Base-by-base conservation (phyloP, 495 filamentous ascomycete species). In the Neurospora sp. region DNA sequence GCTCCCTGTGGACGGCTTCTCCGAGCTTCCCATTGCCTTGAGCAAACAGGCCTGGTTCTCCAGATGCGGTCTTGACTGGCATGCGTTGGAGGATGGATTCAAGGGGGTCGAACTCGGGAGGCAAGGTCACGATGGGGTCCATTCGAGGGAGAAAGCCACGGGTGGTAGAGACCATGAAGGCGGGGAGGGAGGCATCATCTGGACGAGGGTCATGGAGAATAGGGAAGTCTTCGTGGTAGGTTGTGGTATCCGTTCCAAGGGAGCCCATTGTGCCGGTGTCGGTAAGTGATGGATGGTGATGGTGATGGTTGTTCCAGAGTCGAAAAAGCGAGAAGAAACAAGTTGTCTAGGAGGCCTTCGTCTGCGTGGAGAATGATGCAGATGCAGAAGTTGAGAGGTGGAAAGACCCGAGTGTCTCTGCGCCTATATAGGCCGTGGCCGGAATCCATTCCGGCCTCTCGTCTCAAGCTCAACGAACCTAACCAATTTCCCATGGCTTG, bases 131-230 rank as follows among this genome's bases (percentile, higher is more conserved):
- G 75, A 91, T 78, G 48, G 91, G 91, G 71, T 91, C 85, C 79
- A 85, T 83, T 2, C 90, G 85, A 2, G 91, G 90, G 48, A 93
- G 85, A 81, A 97, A 97, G 70, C 94, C 94, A 48, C 92, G 87
- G 1, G 90, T 88, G 3, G 89, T 93, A 68, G 93, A 95, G 74
- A 96, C 92, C 84, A 94, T 94, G 86, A 97, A 97, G 69, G 93
- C 89, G 40, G 91, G 91, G 27, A 96, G 84, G 69, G 83, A 83
- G 48, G 61, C 75, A 75, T 85, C 82, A 48, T 81, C 68, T 1
- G 83, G 82, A 40, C 69, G 78, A 68, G 82, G 81, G 76, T 83
- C 80, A 39, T 80, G 75, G 14, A 85, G 75, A 71, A 85, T 78
- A 73, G 76, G 74, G 73, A 82, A 84, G 53, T 18, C 53, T 14